Evolutionary conservation across 257 asterid species (phyloP), one percentile per base, ranked within the genome.

Genomic region (Sherardia arvensis): DNA sequence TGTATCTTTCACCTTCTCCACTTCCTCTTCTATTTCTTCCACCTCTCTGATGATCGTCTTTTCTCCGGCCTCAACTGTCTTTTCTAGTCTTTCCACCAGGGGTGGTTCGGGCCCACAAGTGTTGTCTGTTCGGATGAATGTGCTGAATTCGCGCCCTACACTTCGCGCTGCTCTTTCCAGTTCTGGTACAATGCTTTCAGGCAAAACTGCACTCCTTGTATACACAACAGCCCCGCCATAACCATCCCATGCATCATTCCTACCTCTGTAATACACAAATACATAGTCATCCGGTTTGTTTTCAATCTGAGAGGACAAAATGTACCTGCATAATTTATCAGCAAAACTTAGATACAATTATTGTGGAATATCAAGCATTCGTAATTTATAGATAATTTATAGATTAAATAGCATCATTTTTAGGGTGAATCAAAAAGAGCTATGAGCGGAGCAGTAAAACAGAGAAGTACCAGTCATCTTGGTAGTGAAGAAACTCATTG

Each of bases 211-310:
- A 55, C 96, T 87, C 72, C 96, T 81, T 0, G 99, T 92, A 80
- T 92, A 92, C 28, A 92, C 67, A n/a, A 92, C 90, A 23, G 97
- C 80, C 11, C 99, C 99, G 0, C 97, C 97, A 51, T 92, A 92
- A 25, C 99, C 99, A 45, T 92, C 97, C 97, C 99, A 92, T 18
- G 99, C 99, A 7, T 92, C 99, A 27, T 92, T 92, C 64, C 93
- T 69, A 60, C 99, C 99, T 22, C 84, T 72, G 47, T 87, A 92
- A 79, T 92, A 92, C 25, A 92, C 87, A 69, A 92, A 92, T 74
- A 85, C 74, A 68, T 87, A 89, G 74, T 89, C 99, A 6, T 92
- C 97, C 14, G 95, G 83, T 64, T 74, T 64, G 75, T 89, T 85
- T 51, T 85, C 88, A 51, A 84, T 57, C 78, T 89, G 69, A 30